A percentile compares a stretch with the other conserved stretches of the same genome.
Conservation (phyloP, 306 rosid species). For the Quillaja saponaria region DNA sequence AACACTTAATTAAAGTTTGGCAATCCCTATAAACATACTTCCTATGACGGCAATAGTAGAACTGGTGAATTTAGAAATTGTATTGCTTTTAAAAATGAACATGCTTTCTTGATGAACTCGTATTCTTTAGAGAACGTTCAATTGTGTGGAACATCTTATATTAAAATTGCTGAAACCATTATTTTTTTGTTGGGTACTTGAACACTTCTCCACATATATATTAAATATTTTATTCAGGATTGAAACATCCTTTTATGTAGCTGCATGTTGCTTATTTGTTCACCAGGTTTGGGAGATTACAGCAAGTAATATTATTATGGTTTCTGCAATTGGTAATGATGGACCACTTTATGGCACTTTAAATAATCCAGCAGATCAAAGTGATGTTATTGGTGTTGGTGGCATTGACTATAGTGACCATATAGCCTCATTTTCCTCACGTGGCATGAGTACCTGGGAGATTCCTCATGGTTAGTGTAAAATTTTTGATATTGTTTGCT, state of each 20-base stretch:
- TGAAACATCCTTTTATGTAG: conserved; percentile 26
- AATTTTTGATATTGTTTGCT: neutral
- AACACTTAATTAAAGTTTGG: too few relatives aligned
- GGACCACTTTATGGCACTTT: conserved; percentile 98
- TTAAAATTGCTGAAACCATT: too few relatives aligned
- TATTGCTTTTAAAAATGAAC: too few relatives aligned
- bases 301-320: conserved; percentile 94
- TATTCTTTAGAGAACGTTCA: too few relatives aligned
- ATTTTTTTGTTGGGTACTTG: too few relatives aligned
- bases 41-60: too few relatives aligned
- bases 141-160: too few relatives aligned
- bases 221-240: too few relatives aligned
- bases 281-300: conserved; percentile 95
- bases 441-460: conserved; percentile 99
- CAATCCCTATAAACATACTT: too few relatives aligned
- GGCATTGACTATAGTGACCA: conserved; percentile 98
- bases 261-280: conserved; percentile 37
- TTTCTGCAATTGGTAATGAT: conserved; percentile 97
- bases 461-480: conserved; percentile 85
- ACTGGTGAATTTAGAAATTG: too few relatives aligned
- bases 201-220: too few relatives aligned
- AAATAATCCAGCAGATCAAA: conserved; percentile 98
- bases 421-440: conserved; percentile 97
- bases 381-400: conserved; percentile 95
- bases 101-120: too few relatives aligned